phyloP scores from a whole-genome alignment of 2,329 filamentous ascomycete species.

The Ceratocystis diversiconidia region DNA sequence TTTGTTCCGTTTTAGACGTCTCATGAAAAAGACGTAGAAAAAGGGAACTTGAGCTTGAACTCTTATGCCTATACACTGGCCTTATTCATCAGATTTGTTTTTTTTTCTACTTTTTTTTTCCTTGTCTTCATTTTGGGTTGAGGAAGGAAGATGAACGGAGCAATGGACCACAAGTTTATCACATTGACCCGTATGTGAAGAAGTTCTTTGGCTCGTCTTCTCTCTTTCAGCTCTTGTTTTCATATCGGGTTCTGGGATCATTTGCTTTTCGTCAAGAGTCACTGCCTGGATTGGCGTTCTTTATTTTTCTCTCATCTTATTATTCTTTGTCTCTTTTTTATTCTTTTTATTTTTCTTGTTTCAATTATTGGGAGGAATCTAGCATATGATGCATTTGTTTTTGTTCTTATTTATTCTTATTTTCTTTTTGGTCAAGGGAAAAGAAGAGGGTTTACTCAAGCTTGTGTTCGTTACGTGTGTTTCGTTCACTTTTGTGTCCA shows the following conservation, averaged over 20 bases:
- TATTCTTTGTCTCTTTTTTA: neutral
- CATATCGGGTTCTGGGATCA: neutral
- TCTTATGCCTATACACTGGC: neutral
- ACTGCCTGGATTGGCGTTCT: neutral
- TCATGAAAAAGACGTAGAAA: neutral
- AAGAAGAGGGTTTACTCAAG: no score
- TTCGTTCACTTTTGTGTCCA: no score
- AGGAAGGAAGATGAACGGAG: neutral
- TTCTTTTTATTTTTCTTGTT: neutral
- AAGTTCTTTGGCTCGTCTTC: neutral
- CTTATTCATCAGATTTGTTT: neutral
- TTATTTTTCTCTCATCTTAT: neutral
- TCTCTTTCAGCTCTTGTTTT: neutral
- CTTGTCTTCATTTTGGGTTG: neutral
- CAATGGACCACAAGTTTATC: neutral
- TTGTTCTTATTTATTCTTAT: neutral
- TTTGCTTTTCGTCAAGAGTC: neutral
- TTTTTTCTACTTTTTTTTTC: neutral
- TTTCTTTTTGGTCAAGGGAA: neutral
- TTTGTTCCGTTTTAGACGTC: neutral
- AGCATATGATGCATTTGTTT: slow-evolving; percentile 1
- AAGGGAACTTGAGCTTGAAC: neutral
- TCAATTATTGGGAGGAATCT: slow-evolving; percentile 1
- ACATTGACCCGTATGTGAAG: neutral
- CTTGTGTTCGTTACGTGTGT: no score